Conservation (phyloP, 306 rosid species). For the Quercus ilex region DNA sequence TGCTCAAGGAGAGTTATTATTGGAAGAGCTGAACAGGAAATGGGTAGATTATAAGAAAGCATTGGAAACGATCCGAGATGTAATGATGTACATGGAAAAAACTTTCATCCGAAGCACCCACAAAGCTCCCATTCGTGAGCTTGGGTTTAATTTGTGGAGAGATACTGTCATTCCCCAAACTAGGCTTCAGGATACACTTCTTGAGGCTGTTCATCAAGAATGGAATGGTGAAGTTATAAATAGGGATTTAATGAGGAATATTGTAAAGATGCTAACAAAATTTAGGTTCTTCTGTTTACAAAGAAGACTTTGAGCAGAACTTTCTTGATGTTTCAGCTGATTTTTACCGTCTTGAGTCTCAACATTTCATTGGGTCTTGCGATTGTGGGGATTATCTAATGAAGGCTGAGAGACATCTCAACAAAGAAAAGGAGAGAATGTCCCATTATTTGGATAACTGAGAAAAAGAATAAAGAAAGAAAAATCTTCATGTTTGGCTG, state of each 20-base stretch:
- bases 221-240: constrained; percentile 50
- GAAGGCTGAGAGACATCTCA: constrained; percentile 46
- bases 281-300: constrained; percentile 44
- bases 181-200: constrained; percentile 46
- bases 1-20: constrained; percentile 50
- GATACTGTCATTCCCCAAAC: constrained; percentile 45
- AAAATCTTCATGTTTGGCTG: too few species aligned
- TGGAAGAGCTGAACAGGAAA: constrained; percentile 55
- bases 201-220: constrained; percentile 41
- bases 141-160: constrained; percentile 43
- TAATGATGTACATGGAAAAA: constrained; percentile 60
- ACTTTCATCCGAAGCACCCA: constrained; percentile 46
- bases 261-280: constrained; percentile 49
- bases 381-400: constrained; percentile 47
- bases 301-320: constrained; percentile 45
- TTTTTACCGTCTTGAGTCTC: constrained; percentile 48
- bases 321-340: constrained; percentile 42
- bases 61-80: constrained; percentile 53
- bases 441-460: constrained; percentile 41
- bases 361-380: constrained; percentile 47
- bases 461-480: too few species aligned
- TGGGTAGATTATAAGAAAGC: constrained; percentile 60
- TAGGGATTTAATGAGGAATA: constrained; percentile 52
- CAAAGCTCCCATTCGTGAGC: constrained; percentile 53
- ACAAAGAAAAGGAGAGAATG: constrained; percentile 50